Percentiles rank a stretch among this genome's conserved stretches.
These are phyloP conservation scores for Pulveroboletus sp. DNA, from an alignment of 768 basidiomycete genomes.

Conservation along the genomic window DNA sequence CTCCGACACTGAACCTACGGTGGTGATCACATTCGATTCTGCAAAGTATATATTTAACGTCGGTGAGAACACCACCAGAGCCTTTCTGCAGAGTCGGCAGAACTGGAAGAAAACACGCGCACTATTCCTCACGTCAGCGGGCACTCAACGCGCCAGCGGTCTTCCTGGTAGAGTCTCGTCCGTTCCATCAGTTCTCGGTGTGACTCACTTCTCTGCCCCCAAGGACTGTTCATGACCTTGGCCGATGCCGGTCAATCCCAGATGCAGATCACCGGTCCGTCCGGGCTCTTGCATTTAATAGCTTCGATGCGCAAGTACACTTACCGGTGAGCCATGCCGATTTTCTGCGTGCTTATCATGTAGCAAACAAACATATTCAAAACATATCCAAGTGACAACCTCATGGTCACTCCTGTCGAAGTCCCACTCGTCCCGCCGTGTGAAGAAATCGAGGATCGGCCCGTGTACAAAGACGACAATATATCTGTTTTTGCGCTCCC, in stretches of 20 bases:
- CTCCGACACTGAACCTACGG: slow-evolving; percentile 76
- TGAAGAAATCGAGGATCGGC: slow-evolving; percentile 26
- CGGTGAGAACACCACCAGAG: slow-evolving; percentile 74
- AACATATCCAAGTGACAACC: slow-evolving; percentile 39
- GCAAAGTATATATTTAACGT: slow-evolving; percentile 87
- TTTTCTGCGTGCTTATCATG: background rate
- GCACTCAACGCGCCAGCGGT: slow-evolving; percentile 61
- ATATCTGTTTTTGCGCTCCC: slow-evolving; percentile 63
- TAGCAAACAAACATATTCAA: slow-evolving; percentile 17
- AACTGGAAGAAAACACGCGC: slow-evolving; percentile 64
- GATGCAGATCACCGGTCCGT: slow-evolving; percentile 66
- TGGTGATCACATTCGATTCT: slow-evolving; percentile 70
- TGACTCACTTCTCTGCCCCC: background rate
- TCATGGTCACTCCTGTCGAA: slow-evolving; percentile 46
- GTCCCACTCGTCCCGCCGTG: slow-evolving; percentile 28
- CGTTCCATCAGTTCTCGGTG: background rate
- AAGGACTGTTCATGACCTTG: slow-evolving; percentile 75
- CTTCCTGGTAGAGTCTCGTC: slow-evolving; percentile 55
- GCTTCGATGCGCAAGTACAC: slow-evolving; percentile 67
- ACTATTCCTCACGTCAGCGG: slow-evolving; percentile 67
- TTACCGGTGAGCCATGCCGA: slow-evolving; percentile 44
- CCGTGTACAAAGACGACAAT: slow-evolving; percentile 58
- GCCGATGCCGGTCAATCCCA: slow-evolving; percentile 63
- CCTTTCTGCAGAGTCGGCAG: slow-evolving; percentile 62
- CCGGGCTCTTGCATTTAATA: slow-evolving; percentile 63